Conservation (phyloP, 139 green algal genomes). For the Coelastrella sp. region DNA sequence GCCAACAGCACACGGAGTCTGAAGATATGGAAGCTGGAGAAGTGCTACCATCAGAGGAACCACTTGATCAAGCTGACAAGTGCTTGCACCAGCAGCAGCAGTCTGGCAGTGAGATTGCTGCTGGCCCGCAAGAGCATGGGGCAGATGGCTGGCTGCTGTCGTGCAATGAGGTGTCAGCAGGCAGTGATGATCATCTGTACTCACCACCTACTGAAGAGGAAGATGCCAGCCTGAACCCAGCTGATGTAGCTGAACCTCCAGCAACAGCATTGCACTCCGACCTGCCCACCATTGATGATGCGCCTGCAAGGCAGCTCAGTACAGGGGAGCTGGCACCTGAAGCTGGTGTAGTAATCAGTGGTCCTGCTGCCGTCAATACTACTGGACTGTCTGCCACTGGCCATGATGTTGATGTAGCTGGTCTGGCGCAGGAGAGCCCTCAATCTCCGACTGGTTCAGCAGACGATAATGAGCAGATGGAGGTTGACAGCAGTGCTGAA, state of each 20-base stretch:
- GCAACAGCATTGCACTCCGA: background rate
- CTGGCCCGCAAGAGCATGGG: background rate
- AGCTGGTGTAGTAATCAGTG: too few species aligned
- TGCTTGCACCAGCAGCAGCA: background rate
- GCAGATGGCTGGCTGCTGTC: background rate
- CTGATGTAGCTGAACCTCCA: too few species aligned
- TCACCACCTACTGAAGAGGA: constrained; percentile 29
- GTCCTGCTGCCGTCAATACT: too few species aligned
- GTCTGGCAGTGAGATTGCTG: background rate
- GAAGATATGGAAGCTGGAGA: constrained; percentile 28
- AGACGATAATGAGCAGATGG: too few species aligned
- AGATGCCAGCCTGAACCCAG: background rate
- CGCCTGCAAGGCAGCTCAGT: too few species aligned
- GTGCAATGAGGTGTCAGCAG: background rate
- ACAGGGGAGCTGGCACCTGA: too few species aligned
- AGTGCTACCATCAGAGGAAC: constrained; percentile 5
- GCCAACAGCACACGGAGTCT: background rate
- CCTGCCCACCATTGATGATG: background rate
- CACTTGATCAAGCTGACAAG: background rate
- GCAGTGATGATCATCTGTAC: constrained; percentile 34
- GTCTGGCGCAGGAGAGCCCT: too few species aligned
- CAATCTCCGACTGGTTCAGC: too few species aligned
- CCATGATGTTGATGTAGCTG: too few species aligned
- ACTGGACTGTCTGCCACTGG: too few species aligned
- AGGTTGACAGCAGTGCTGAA: too few species aligned